These are phyloP conservation scores for Ramularia endophylla DNA, from an alignment of 2,329 filamentous ascomycete species.

Conservation along the genomic window DNA sequence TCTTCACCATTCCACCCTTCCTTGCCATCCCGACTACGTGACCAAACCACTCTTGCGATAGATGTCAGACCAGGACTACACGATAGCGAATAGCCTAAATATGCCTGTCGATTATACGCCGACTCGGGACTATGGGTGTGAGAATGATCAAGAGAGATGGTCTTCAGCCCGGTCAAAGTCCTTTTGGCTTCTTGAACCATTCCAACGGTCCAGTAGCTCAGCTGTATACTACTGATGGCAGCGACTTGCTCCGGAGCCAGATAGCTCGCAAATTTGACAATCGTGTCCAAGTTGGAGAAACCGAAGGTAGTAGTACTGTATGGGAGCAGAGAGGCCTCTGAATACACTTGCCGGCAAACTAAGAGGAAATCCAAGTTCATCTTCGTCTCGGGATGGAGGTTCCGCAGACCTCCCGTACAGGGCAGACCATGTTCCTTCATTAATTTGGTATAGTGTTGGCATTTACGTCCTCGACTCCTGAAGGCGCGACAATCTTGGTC, in stretches of 20 bases:
- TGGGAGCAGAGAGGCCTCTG: conserved; percentile 1
- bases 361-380: not conserved
- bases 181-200: not conserved
- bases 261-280: not conserved
- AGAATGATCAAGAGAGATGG: not conserved
- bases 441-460: not conserved
- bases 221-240: not conserved
- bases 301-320: conserved; percentile 1
- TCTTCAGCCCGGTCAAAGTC: not conserved
- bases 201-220: not conserved
- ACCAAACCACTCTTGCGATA: not conserved
- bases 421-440: not conserved
- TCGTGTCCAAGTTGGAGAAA: not conserved
- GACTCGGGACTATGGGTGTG: not conserved
- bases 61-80: not conserved
- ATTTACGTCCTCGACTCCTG: not conserved
- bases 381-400: not conserved
- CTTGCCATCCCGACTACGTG: not conserved
- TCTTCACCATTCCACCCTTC: conserved; percentile 1
- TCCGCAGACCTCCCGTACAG: not conserved
- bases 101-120: not conserved
- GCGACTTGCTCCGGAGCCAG: not conserved
- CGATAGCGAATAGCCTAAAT: not conserved
- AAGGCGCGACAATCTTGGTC: not conserved
- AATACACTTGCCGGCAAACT: conserved; percentile 3